A percentile compares a stretch with the other conserved stretches of the same genome.
Conservation (phyloP, 331 rosid genomes). For the Quercus tomentella region DNA sequence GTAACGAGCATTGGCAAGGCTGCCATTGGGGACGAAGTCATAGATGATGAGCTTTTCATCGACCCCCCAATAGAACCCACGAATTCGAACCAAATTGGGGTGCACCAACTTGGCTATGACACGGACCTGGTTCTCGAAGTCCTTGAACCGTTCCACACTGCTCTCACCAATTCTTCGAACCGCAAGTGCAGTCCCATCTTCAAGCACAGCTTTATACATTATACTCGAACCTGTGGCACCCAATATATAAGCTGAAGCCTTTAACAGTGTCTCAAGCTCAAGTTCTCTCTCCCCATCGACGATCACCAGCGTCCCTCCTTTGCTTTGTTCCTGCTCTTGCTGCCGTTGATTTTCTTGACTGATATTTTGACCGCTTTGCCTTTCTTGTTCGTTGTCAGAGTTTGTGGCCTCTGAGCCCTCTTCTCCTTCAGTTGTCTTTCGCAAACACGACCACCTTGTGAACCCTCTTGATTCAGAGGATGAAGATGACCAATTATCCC, state of each 20-base stretch:
- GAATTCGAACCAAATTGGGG: conserved; percentile 79
- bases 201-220: conserved; percentile 92
- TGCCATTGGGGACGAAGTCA: conserved; percentile 88
- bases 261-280: conserved; percentile 73
- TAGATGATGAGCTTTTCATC: conserved; percentile 94
- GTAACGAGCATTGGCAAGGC: conserved; percentile 95
- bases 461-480: conserved; percentile 70
- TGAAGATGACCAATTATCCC: conserved; percentile 46
- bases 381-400: conserved; percentile 31
- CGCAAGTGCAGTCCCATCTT: conserved; percentile 71
- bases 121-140: conserved; percentile 77
- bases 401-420: conserved; percentile 37
- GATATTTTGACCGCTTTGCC: background rate
- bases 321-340: conserved; percentile 27
- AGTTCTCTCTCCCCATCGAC: conserved; percentile 79
- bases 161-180: conserved; percentile 90
- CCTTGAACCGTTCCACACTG: conserved; percentile 75
- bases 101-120: conserved; percentile 76
- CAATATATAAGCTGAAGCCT: conserved; percentile 82
- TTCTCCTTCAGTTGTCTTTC: conserved; percentile 58
- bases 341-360: conserved; percentile 26
- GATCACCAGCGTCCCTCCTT: conserved; percentile 66
- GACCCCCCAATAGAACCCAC: conserved; percentile 86
- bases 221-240: conserved; percentile 98
- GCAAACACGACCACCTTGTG: conserved; percentile 75